These are phyloP conservation scores for Xylaria sp. DNA, from an alignment of 2,329 filamentous ascomycete species.

Conservation along the genomic window DNA sequence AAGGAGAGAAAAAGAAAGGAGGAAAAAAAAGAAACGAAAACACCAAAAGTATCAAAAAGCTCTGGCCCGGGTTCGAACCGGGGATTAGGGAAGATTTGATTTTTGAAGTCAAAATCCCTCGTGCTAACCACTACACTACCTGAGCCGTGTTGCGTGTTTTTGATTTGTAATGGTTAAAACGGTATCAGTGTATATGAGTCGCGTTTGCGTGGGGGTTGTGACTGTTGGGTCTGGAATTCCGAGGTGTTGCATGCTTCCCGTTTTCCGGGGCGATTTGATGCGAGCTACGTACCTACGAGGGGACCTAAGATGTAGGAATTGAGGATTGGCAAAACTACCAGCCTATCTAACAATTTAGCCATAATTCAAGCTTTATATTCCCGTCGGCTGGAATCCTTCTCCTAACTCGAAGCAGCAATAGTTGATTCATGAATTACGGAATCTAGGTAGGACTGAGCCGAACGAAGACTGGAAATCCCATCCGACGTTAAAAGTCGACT, in stretches of 20 bases:
- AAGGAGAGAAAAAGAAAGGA: background rate
- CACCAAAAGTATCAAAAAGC: conserved; percentile 7
- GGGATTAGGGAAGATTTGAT: conserved; percentile 24
- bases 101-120: conserved; percentile 22
- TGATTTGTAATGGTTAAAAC: background rate
- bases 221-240: background rate
- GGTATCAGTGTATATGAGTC: background rate
- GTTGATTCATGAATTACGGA: background rate
- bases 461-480: no score
- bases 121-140: conserved; percentile 33
- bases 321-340: no score
- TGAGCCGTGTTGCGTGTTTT: conserved; percentile 1
- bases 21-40: background rate
- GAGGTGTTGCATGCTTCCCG: no score
- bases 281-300: no score
- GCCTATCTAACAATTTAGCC: background rate
- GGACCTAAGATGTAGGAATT: no score
- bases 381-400: background rate
- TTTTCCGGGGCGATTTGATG: no score
- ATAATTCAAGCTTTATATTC: background rate
- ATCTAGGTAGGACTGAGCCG: no score
- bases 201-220: background rate
- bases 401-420: background rate
- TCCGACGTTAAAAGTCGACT: no score
- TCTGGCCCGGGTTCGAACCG: conserved; percentile 27